Percentiles rank a stretch among this genome's conserved stretches.
Conservation (phyloP, 2,329 filamentous ascomycete genomes). For the Aureobasidium melanogenum region DNA sequence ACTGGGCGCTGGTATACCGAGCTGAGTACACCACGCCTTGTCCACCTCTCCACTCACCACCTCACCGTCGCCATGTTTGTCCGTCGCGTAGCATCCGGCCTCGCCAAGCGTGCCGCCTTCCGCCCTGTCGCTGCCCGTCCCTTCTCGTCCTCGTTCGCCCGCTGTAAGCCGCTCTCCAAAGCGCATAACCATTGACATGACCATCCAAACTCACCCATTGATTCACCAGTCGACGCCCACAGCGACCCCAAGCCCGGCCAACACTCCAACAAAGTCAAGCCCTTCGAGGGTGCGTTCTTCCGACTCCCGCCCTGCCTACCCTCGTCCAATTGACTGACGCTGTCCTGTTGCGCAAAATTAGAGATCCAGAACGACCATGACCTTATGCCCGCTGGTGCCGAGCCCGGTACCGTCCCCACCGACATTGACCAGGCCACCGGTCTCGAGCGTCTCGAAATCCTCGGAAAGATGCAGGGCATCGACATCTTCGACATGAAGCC, state of each 20-base stretch:
- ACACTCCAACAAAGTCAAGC: conserved; percentile 33
- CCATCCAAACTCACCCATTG: conserved; percentile 17
- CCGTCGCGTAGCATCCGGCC: conserved; percentile 41
- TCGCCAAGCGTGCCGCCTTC: conserved; percentile 36
- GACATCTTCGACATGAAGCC: conserved; percentile 98
- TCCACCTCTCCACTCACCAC: neutral
- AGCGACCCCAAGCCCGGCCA: conserved; percentile 30
- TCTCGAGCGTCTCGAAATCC: conserved; percentile 95
- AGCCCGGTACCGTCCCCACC: conserved; percentile 76
- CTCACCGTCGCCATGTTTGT: conserved; percentile 34
- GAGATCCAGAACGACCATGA: conserved; percentile 78
- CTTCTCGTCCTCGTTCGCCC: conserved; percentile 38
- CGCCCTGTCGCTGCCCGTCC: conserved; percentile 36
- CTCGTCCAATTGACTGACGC: neutral
- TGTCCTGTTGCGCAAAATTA: conserved; percentile 32
- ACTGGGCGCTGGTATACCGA: neutral
- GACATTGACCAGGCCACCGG: conserved; percentile 94
- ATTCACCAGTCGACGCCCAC: conserved; percentile 21
- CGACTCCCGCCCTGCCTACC: neutral
- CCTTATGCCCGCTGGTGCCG: conserved; percentile 74
- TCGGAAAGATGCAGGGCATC: conserved; percentile 98
- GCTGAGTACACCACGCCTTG: neutral
- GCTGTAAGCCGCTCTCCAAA: conserved; percentile 31
- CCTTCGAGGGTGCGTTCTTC: conserved; percentile 32
- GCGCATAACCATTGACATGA: conserved; percentile 5